phyloP scores from a whole-genome alignment of 495 filamentous ascomycete species.

The Amphirosellinia nigrospora region DNA sequence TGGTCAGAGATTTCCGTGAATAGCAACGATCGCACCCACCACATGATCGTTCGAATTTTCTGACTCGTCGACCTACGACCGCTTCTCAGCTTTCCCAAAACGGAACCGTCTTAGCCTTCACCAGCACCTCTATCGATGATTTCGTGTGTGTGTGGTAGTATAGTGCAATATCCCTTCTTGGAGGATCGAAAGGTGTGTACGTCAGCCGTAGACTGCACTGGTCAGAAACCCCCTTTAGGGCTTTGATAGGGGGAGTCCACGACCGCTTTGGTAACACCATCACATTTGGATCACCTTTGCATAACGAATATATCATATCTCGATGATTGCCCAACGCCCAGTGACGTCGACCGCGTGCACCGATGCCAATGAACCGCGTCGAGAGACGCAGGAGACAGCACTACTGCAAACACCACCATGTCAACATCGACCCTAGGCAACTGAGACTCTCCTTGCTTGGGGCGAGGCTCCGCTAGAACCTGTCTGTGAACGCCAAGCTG shows the following conservation, averaged over 20 bases:
- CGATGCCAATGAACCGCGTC: not conserved
- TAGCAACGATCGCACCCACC: constrained; percentile 22
- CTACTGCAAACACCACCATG: constrained; percentile 12
- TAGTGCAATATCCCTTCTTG: not conserved
- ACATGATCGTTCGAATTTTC: constrained; percentile 23
- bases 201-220: not conserved
- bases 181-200: not conserved
- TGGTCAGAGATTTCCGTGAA: constrained; percentile 22
- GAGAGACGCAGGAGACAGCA: constrained; percentile 1
- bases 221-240: not conserved
- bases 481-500: constrained; percentile 10
- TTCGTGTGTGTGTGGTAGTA: not conserved
- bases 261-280: constrained; percentile 18
- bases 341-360: constrained; percentile 11
- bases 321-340: constrained; percentile 8
- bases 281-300: constrained; percentile 5
- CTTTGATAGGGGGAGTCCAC: not conserved
- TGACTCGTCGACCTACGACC: constrained; percentile 17
- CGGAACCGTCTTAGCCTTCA: constrained; percentile 13
- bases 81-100: constrained; percentile 9
- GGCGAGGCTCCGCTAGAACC: constrained; percentile 5
- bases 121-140: not conserved
- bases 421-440: constrained; percentile 4
- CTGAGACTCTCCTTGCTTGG: not conserved
- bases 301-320: constrained; percentile 1